Percentiles rank a stretch among this genome's conserved stretches.
phyloP scores from a whole-genome alignment of 139 green algal species.

The Auxenochlorella pyrenoidosa region DNA sequence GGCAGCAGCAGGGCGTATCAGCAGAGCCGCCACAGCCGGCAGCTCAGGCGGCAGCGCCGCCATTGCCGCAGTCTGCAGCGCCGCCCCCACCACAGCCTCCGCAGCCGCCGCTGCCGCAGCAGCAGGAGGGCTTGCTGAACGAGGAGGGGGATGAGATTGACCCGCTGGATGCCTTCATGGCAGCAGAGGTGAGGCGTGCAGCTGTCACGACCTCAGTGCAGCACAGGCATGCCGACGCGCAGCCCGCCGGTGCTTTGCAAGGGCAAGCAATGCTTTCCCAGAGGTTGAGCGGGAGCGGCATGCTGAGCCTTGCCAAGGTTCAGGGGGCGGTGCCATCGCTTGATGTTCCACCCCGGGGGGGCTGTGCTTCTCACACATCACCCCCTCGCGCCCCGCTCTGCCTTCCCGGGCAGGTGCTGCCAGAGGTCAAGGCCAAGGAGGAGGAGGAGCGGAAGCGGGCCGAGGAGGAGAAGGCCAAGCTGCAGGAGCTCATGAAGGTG shows the following conservation, averaged over 20 bases:
- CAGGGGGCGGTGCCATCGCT: too few relatives aligned
- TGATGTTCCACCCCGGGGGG: too few relatives aligned
- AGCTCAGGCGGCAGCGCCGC: neutral
- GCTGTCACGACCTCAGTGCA: neutral
- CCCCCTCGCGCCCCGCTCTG: too few relatives aligned
- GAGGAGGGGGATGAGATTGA: constrained; percentile 64
- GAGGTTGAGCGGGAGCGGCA: too few relatives aligned
- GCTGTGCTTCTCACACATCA: too few relatives aligned
- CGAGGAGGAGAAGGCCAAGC: constrained; percentile 59
- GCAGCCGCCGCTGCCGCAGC: neutral
- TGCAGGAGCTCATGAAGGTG: constrained; percentile 36
- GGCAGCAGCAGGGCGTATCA: constrained; percentile 44
- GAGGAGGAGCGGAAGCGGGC: constrained; percentile 54
- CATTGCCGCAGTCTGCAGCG: neutral
- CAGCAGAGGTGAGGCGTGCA: constrained; percentile 57
- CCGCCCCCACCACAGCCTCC: neutral
- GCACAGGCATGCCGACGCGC: neutral
- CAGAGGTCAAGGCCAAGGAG: constrained; percentile 76
- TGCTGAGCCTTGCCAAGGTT: too few relatives aligned
- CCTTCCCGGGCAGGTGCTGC: constrained; percentile 48
- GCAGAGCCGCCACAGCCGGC: neutral
- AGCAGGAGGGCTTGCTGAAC: neutral
- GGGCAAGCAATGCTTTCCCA: too few relatives aligned
- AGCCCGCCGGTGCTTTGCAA: too few relatives aligned
- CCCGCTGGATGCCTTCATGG: constrained; percentile 91